Conservation (phyloP, 495 filamentous ascomycete genomes). For the Mytilinidion resinicola region DNA sequence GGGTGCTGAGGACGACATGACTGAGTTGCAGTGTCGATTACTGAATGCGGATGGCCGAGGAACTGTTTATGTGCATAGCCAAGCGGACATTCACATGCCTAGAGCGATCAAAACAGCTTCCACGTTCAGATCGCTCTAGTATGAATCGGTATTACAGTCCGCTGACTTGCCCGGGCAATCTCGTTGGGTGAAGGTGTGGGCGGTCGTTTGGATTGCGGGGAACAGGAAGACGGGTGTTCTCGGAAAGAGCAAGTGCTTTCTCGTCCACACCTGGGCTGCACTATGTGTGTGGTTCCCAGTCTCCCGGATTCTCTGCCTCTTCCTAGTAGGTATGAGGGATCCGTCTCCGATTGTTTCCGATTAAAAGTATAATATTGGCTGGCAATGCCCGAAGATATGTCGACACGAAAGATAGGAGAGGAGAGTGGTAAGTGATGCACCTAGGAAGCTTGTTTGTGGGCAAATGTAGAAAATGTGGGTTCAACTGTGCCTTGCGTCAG, state of each 20-base stretch:
- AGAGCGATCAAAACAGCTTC: not conserved
- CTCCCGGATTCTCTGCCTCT: no score
- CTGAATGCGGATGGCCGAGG: not conserved
- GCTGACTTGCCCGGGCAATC: slow-evolving; percentile 9
- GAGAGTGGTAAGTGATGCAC: no score
- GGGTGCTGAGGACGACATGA: slow-evolving; percentile 4
- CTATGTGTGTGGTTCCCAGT: no score
- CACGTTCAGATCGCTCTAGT: not conserved
- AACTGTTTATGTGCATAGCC: slow-evolving; percentile 14
- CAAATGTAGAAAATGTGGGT: no score
- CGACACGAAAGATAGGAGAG: no score
- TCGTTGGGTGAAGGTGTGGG: slow-evolving; percentile 2
- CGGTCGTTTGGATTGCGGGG: slow-evolving; percentile 14
- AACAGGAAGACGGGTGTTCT: slow-evolving; percentile 12
- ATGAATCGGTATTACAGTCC: slow-evolving; percentile 7
- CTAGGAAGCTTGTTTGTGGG: no score
- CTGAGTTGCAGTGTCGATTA: not conserved
- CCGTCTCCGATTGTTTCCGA: no score
- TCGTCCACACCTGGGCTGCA: not conserved
- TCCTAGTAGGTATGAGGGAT: no score
- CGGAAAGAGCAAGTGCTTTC: slow-evolving; percentile 3
- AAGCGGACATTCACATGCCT: slow-evolving; percentile 1
- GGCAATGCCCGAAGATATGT: no score
- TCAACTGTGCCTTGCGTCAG: no score
- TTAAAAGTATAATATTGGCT: no score